Evolutionary conservation across 208 protist genomes (phyloP), one percentile per base, ranked within the genome.

Genomic region (Crithidia acanthocephali): DNA sequence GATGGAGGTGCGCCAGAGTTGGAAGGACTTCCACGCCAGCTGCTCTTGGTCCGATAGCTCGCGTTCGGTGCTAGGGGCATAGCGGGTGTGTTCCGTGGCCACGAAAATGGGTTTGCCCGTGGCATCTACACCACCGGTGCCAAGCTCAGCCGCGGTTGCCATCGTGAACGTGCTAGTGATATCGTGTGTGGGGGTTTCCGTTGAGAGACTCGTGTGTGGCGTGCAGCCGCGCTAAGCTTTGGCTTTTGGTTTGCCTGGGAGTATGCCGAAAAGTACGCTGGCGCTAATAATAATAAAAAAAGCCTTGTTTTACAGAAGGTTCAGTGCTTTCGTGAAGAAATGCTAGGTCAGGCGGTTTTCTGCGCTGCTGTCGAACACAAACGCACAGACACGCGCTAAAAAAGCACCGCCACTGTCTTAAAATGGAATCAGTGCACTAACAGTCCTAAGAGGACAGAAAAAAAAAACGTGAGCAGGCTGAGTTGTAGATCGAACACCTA

Each of bases 1-100:
- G 27, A 91, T 72, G 11, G 88, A 87, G 2, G 88, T 81, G 32
- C 87, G 85, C 87, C 88, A 97, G 4, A 97, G 79, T 81, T 95
- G 87, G 59, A 94, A 97, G 13, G 88, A 89, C 79, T 95, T 97
- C 90, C 89, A 95, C 40, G 87, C 86, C 16, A 97, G 78, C 68
- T 93, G 66, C 77, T 97, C 86, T 74, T 95, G 86, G 45, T 97
- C 90, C 0, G 87, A 92, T 32, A 97, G 81, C 55, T 94, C 85
- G 48, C 87, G 81, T 20, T 97, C 80, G 9, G 62, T 72, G 32
- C 77, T 87, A 9, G 86, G 65, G 16, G 86, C 61, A 42, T 90
- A 95, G 48, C 76, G 78, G 22, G 84, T 91, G 79, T 94, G 89
- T 33, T 91, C 84, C 11, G 83, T 88, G n/a, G 88, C 85, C 22